Evolutionary conservation across 2,329 filamentous ascomycete genomes (phyloP).

Genomic region (Periconia digitata): DNA sequence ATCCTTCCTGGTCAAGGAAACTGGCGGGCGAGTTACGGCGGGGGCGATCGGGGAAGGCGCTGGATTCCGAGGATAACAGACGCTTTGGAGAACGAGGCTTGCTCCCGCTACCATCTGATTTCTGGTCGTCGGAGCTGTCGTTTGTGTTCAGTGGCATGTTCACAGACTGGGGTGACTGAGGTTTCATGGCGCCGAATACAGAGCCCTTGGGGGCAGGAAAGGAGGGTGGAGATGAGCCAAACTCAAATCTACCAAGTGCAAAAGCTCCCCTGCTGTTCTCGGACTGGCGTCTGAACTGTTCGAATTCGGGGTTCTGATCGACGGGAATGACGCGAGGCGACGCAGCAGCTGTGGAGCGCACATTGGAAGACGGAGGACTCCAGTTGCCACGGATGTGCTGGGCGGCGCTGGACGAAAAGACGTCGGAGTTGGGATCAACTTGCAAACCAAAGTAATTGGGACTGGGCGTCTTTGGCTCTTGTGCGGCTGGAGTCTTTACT

Average conservation of each 20-base stretch:
- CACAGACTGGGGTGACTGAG: slow-evolving; percentile 42
- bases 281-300: slow-evolving; percentile 70
- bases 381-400: slow-evolving; percentile 70
- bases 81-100: slow-evolving; percentile 52
- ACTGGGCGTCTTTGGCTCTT: slow-evolving; percentile 53
- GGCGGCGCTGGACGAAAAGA: slow-evolving; percentile 61
- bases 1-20: slow-evolving; percentile 38
- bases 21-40: slow-evolving; percentile 52
- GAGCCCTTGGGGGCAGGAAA: slow-evolving; percentile 25
- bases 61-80: slow-evolving; percentile 49
- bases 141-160: slow-evolving; percentile 17
- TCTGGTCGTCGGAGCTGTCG: slow-evolving; percentile 20
- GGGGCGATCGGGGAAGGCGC: slow-evolving; percentile 45
- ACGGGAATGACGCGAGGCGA: slow-evolving; percentile 70
- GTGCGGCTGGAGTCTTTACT: slow-evolving; percentile 33
- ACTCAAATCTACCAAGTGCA: slow-evolving; percentile 45
- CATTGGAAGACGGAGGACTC: slow-evolving; percentile 70
- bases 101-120: slow-evolving; percentile 16
- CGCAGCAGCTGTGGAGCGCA: slow-evolving; percentile 68
- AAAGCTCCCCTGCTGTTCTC: slow-evolving; percentile 59
- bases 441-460: slow-evolving; percentile 87
- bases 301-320: slow-evolving; percentile 79
- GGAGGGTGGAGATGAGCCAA: slow-evolving; percentile 39
- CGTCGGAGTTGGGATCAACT: slow-evolving; percentile 62
- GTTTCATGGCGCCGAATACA: slow-evolving; percentile 24